Evolutionary conservation across 768 basidiomycete genomes (phyloP), one percentile per base, ranked within the genome.

Genomic region (Cystobasidium ongulense): DNA sequence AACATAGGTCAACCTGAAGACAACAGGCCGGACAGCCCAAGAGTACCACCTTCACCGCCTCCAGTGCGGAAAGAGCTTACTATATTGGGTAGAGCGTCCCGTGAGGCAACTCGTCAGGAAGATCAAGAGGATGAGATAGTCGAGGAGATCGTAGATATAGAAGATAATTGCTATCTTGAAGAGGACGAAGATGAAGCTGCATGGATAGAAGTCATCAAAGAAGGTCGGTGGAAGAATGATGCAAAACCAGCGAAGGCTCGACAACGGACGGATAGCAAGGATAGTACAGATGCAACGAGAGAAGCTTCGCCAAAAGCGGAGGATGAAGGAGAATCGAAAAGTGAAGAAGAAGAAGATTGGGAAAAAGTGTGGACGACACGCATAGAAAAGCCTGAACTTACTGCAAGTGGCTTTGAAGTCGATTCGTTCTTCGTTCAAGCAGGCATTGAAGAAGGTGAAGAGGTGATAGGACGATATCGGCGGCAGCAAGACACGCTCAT

Each of bases 401-500:
- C 38, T 63, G 64, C 13, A 61, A 65, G 29, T 41, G 64, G 46
- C n/a, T 31, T 31, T n/a, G 38, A 54, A 46, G 39, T 46, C 39
- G 75, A 23, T 64, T 61, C 61, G 38, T 31, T 39, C 33, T 66
- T 63, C 38, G 61, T 75, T 74, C 73, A 17, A 50, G 72, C 72
- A 43, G 38, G 57, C 5, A n/a, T 53, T 7, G 68, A 50, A 29
- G 62, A 59, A n/a, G 75, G 65, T 54, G 62, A 59, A 73, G 39
- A 74, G 41, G 75, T 35, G 59, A 13, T 76, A 39, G 63, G 54
- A 21, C 31, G 74, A n/a, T 76, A 77, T n/a, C 72, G 74, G 61
- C 52, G 77, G 23, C 73, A 77, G 39, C 75, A 82, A 94, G 95
- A 97, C 79, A 99, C 96, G 15, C 86, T 99, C 61, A 97, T 99